Evolutionary conservation across 2,329 filamentous ascomycete genomes (phyloP), one percentile per base, ranked within the genome.

Genomic region (Orbilia quercus): DNA sequence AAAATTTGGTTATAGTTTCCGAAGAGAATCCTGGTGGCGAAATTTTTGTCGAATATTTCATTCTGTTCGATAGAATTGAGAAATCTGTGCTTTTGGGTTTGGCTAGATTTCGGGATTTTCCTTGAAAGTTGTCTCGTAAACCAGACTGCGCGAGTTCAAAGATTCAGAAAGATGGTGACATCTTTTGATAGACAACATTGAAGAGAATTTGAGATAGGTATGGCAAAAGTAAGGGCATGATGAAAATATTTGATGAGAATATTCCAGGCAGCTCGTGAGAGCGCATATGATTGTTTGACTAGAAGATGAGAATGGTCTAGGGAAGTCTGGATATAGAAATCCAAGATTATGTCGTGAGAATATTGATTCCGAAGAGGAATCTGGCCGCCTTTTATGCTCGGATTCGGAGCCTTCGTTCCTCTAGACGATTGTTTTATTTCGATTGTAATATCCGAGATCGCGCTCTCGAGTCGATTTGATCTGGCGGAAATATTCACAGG

Each of bases 331-430:
- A n/a, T 11, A 38, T 47, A 3, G 42, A 38, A 31, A 20, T 42
- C 11, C 38, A 18, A 42, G 3, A 34, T n/a, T 12, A 45, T 48
- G 3, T 2, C 25, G 55, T 23, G 42, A 48, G 9, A 23, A 48
- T 11, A 48, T 42, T 42, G 44, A 9, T 23, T 9, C 12, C 2
- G 36, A 40, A 18, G 28, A 28, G 34, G 28, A 18, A 28, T 18
- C 5, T 14, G 14, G 47, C n/a, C 6, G 18, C 55, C 34, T 51
- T 63, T 63, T 63, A 63, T 63, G 34, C 18, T 31, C 23, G 23
- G 22, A 34, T 20, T 22, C n/a, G 20, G 7, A 53, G 45, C 6
- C 2, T 14, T 22, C 22, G n/a, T 16, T 12, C 4, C 4, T 14
- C 9, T 14, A 16, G 6, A 14, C 28, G 36, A 40, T 12, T 14